These are phyloP conservation scores for Microdochium bolleyi DNA, from an alignment of 2,329 filamentous ascomycete species.

Conservation along the genomic window DNA sequence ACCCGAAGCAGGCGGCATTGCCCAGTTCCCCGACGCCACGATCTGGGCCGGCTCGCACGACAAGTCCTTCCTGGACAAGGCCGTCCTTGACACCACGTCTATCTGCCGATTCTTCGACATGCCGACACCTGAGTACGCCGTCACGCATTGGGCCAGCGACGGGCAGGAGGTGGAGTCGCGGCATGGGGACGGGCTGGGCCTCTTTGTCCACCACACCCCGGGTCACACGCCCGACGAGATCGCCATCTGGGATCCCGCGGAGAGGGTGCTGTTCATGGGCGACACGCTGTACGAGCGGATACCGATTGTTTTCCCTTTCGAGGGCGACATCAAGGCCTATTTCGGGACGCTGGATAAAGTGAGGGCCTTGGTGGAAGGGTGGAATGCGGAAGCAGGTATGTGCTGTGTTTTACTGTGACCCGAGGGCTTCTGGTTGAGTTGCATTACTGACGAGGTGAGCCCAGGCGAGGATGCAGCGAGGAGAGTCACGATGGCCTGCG, in stretches of 20 bases:
- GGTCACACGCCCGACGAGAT: slow-evolving; percentile 37
- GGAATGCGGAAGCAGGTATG: slow-evolving; percentile 4
- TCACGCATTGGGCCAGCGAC: slow-evolving; percentile 31
- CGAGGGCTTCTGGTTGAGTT: neutral
- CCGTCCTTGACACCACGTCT: slow-evolving; percentile 28
- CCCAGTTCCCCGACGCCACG: slow-evolving; percentile 21
- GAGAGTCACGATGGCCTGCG: neutral
- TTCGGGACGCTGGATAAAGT: slow-evolving; percentile 7
- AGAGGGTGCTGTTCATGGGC: slow-evolving; percentile 34
- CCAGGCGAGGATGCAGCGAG: neutral
- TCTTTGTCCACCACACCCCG: slow-evolving; percentile 34
- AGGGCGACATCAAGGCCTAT: slow-evolving; percentile 8
- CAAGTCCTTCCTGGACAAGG: slow-evolving; percentile 25
- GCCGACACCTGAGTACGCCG: slow-evolving; percentile 26
- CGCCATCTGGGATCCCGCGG: slow-evolving; percentile 33
- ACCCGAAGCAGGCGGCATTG: slow-evolving; percentile 21
- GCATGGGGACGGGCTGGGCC: slow-evolving; percentile 16
- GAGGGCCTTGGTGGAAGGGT: slow-evolving; percentile 3
- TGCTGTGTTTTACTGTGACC: neutral
- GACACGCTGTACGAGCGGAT: slow-evolving; percentile 33
- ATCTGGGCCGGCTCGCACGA: slow-evolving; percentile 24
- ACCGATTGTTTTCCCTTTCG: slow-evolving; percentile 11
- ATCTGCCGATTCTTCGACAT: slow-evolving; percentile 28
- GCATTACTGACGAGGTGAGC: neutral
- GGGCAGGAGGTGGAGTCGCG: slow-evolving; percentile 18